phyloP scores from a whole-genome alignment of 1,284 basidiomycete species.

The Moesziomyces antarcticus region DNA sequence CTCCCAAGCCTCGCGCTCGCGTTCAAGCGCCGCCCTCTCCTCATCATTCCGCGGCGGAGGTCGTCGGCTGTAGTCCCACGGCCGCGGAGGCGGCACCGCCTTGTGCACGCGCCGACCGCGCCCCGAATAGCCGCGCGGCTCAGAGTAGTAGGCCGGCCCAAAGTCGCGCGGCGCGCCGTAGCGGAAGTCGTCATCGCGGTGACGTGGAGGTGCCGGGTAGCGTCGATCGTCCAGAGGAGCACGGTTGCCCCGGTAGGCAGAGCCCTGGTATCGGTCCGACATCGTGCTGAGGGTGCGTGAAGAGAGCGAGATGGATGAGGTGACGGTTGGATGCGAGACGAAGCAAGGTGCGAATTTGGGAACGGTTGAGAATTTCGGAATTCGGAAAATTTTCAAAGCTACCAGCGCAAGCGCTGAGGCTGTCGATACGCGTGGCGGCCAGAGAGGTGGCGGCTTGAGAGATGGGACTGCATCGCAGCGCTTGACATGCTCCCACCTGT shows the following conservation, averaged over 20 bases:
- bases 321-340: background rate
- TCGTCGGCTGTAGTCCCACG: conserved; percentile 42
- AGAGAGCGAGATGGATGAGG: background rate
- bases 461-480: too few species aligned
- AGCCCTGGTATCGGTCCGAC: conserved; percentile 36
- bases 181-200: conserved; percentile 17
- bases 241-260: conserved; percentile 18
- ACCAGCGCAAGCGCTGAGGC: too few species aligned
- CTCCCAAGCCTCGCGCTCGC: conserved; percentile 40
- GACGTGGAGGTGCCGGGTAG: conserved; percentile 8
- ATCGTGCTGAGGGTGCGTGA: conserved; percentile 1
- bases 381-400: too few species aligned
- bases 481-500: too few species aligned
- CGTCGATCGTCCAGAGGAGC: conserved; percentile 26
- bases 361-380: too few species aligned
- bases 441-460: too few species aligned
- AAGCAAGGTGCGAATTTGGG: background rate
- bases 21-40: conserved; percentile 28
- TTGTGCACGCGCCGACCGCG: conserved; percentile 20
- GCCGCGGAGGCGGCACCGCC: conserved; percentile 31
- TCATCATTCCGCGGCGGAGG: conserved; percentile 33
- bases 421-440: too few species aligned
- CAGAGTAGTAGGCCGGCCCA: conserved; percentile 24
- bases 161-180: conserved; percentile 22
- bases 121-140: conserved; percentile 10